These are phyloP conservation scores for Sarocladium brachiariae DNA, from an alignment of 2,329 filamentous ascomycete species.

Conservation along the genomic window DNA sequence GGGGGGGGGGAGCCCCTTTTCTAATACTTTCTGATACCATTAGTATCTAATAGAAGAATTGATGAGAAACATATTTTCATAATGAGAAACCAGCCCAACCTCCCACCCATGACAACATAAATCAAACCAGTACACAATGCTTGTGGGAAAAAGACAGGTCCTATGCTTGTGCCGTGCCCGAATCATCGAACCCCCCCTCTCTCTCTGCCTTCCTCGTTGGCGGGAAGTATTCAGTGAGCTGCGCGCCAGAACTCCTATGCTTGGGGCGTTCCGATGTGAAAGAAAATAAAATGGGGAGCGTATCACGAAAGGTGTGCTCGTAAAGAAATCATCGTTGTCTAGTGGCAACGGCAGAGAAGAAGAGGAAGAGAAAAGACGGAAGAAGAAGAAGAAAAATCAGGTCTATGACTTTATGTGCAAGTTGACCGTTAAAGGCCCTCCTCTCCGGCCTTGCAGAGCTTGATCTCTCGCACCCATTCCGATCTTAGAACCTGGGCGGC, in stretches of 20 bases:
- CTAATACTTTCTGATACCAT: too few species aligned
- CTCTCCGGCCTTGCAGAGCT: constrained; percentile 91
- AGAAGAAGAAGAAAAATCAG: neutral
- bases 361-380: neutral
- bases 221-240: neutral
- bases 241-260: constrained; percentile 8
- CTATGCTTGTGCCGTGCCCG: too few species aligned
- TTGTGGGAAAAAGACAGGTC: too few species aligned
- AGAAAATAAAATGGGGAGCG: neutral
- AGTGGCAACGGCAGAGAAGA: neutral
- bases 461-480: constrained; percentile 97
- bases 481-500: constrained; percentile 96
- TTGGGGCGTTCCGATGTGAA: neutral
- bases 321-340: constrained; percentile 1
- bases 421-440: constrained; percentile 67
- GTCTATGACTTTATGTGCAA: neutral
- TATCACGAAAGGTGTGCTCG: neutral
- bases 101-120: too few species aligned
- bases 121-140: too few species aligned
- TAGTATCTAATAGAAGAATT: too few species aligned
- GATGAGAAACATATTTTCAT: too few species aligned
- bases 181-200: neutral
- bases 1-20: too few species aligned
- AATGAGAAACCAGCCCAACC: too few species aligned
- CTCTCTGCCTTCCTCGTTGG: neutral